Conservation (phyloP, 345 rosid species). For the Pelargonium nanum region DNA sequence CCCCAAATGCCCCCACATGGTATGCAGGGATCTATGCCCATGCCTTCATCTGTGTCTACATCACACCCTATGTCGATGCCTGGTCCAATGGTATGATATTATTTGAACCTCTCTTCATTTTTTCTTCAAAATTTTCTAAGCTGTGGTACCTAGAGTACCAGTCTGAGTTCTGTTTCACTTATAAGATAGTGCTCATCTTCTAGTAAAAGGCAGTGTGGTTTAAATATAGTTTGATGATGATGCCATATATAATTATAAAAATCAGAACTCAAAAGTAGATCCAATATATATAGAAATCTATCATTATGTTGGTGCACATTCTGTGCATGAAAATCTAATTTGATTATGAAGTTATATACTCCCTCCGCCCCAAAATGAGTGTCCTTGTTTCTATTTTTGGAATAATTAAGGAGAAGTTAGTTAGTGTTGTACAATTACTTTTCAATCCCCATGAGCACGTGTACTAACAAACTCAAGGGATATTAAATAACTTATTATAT, state of each 20-base stretch:
- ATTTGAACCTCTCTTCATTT: not conserved
- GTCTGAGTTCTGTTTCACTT: conserved; percentile 3
- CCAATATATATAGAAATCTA: not conserved
- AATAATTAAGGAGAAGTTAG: too few relatives aligned
- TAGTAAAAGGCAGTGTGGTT: not conserved
- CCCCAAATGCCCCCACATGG: conserved; percentile 68
- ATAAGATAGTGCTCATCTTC: not conserved
- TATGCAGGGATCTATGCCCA: conserved; percentile 31
- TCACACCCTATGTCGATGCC: conserved; percentile 55
- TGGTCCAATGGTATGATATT: conserved; percentile 62
- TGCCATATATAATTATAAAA: not conserved
- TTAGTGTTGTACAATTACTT: too few relatives aligned
- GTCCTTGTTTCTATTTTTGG: too few relatives aligned
- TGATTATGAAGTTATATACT: too few relatives aligned
- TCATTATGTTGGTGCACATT: too few relatives aligned
- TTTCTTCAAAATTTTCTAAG: not conserved
- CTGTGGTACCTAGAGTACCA: not conserved
- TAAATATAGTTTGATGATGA: not conserved
- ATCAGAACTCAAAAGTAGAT: not conserved
- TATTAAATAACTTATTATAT: too few relatives aligned
- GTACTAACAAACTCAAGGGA: too few relatives aligned
- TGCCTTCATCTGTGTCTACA: conserved; percentile 44
- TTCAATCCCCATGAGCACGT: too few relatives aligned
- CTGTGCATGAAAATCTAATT: too few relatives aligned
- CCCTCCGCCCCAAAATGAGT: too few relatives aligned